These are phyloP conservation scores for Candida tropicalis DNA, from an alignment of 1,139 yeast species.

Conservation along the genomic window DNA sequence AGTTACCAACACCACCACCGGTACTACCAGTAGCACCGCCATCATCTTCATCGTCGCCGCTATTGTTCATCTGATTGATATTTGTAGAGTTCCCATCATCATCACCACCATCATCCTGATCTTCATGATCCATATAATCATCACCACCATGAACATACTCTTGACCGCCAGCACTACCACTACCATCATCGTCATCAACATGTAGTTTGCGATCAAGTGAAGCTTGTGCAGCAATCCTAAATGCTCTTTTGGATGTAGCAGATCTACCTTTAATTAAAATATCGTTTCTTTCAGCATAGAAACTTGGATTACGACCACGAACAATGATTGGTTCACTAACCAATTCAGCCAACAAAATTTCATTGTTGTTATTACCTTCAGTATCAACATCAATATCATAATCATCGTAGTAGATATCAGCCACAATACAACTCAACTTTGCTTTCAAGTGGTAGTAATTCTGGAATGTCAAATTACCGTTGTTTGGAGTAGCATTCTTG, in stretches of 20 bases:
- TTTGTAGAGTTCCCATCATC: slow-evolving; percentile 7
- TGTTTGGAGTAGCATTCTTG: slow-evolving; percentile 65
- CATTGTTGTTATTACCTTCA: slow-evolving; percentile 27
- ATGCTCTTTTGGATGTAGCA: slow-evolving; percentile 25
- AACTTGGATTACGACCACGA: slow-evolving; percentile 67
- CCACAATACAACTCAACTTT: slow-evolving; percentile 47
- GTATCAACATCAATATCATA: slow-evolving; percentile 34
- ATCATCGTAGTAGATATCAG: slow-evolving; percentile 46
- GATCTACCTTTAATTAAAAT: slow-evolving; percentile 38
- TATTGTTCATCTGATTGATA: slow-evolving; percentile 3
- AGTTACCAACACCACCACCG: slow-evolving; percentile 13
- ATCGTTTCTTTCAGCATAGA: slow-evolving; percentile 60
- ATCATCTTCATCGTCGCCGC: slow-evolving; percentile 13
- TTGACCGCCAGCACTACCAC: slow-evolving; percentile 3
- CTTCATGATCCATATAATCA: slow-evolving; percentile 14
- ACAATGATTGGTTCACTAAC: slow-evolving; percentile 59
- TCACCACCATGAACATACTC: slow-evolving; percentile 13
- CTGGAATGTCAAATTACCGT: slow-evolving; percentile 58
- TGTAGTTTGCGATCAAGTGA: slow-evolving; percentile 8
- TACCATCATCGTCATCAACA: slow-evolving; percentile 10
- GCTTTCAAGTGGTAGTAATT: slow-evolving; percentile 57
- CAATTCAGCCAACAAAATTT: slow-evolving; percentile 35
- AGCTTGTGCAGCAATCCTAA: slow-evolving; percentile 19
- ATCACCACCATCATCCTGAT: slow-evolving; percentile 12
- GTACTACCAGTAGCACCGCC: slow-evolving; percentile 11